Conservation (phyloP, 2,329 filamentous ascomycete species). For the Teratosphaeria nubilosa region DNA sequence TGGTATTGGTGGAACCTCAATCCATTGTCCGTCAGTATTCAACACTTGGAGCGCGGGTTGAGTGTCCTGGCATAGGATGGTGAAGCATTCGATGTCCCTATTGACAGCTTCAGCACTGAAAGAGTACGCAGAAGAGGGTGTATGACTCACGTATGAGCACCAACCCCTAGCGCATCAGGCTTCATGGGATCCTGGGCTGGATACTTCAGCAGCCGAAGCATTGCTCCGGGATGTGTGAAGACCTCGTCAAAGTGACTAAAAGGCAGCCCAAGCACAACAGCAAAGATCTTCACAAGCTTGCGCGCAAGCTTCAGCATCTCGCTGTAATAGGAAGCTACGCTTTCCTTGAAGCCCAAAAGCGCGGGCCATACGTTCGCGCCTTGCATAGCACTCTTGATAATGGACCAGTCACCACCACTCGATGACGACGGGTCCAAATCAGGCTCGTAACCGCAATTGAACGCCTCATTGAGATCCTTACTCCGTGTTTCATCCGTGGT, state of each 20-base stretch:
- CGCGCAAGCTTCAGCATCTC: conserved; percentile 27
- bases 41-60: conserved; percentile 16
- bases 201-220: conserved; percentile 31
- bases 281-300: conserved; percentile 30
- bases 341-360: conserved; percentile 26
- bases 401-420: neutral
- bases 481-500: conserved; percentile 47
- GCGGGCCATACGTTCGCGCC: conserved; percentile 13
- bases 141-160: conserved; percentile 21
- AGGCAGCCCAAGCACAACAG: conserved; percentile 26
- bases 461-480: conserved; percentile 37
- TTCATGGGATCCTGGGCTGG: conserved; percentile 17
- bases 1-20: conserved; percentile 33
- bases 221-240: conserved; percentile 29
- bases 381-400: conserved; percentile 7
- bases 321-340: conserved; percentile 28
- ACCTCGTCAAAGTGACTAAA: conserved; percentile 29
- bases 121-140: neutral
- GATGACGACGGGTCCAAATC: conserved; percentile 8
- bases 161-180: conserved; percentile 24
- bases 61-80: conserved; percentile 12
- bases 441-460: conserved; percentile 17
- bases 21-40: conserved; percentile 31
- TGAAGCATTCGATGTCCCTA: conserved; percentile 18
- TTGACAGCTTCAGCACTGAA: neutral